Conservation (phyloP, 2,329 filamentous ascomycete species). For the Scortechinia acanthostroma region DNA sequence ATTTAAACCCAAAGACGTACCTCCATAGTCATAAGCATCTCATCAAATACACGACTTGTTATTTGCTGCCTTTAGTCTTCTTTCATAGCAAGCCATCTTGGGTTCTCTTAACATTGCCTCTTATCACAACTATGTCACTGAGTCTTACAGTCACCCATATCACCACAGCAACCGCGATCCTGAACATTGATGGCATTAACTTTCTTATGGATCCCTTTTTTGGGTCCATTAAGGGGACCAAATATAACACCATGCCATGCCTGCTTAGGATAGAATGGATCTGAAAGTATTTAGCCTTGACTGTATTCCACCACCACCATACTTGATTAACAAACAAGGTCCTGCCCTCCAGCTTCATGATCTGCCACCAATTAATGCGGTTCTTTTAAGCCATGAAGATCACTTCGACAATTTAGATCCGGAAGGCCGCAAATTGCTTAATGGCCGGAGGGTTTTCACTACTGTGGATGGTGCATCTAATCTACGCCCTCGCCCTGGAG, state of each 20-base stretch:
- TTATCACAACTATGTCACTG: background rate
- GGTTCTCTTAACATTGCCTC: background rate
- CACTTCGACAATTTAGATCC: constrained; percentile 39
- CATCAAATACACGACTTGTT: too few species aligned
- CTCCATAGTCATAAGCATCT: too few species aligned
- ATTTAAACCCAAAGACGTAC: too few species aligned
- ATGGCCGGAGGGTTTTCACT: constrained; percentile 35
- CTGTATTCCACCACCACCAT: background rate
- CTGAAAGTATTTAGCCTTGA: background rate
- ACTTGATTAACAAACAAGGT: constrained; percentile 9
- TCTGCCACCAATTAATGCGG: constrained; percentile 35
- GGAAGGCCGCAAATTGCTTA: constrained; percentile 31
- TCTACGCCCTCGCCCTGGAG: constrained; percentile 29
- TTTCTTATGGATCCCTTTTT: constrained; percentile 38
- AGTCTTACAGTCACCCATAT: constrained; percentile 31
- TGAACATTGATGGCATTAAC: constrained; percentile 29
- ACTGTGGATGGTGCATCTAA: constrained; percentile 33
- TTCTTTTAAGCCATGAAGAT: constrained; percentile 40
- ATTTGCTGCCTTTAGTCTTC: too few species aligned
- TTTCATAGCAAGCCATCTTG: too few species aligned
- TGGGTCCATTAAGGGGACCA: constrained; percentile 3
- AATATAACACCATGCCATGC: background rate
- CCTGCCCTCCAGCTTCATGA: constrained; percentile 25
- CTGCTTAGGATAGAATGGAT: background rate
- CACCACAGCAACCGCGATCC: constrained; percentile 37